Evolutionary conservation across 345 rosid species (phyloP).

Genomic region (Citropsis articulata): DNA sequence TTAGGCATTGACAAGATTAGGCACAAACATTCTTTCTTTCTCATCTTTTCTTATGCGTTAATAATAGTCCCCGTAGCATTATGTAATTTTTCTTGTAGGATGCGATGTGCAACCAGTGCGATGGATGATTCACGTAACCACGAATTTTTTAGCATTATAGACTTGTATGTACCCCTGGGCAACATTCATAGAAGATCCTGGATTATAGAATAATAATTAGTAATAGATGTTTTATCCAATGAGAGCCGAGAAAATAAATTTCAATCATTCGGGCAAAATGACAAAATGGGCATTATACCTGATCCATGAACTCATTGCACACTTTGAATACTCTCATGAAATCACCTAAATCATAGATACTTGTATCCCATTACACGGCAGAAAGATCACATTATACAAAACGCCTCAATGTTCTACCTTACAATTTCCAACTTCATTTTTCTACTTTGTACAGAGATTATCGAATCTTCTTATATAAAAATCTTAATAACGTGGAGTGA

Average conservation of each 20-base stretch:
- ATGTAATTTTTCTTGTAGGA: too few relatives aligned
- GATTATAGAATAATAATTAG: neutral
- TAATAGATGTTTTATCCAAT: neutral
- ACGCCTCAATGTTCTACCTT: slow-evolving; percentile 19
- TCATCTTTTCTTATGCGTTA: neutral
- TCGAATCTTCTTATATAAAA: slow-evolving; percentile 15
- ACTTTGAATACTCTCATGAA: neutral
- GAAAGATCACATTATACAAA: slow-evolving; percentile 11
- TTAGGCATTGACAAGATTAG: neutral
- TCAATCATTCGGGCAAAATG: neutral
- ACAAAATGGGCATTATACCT: neutral
- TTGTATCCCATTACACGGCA: neutral
- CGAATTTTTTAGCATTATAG: neutral
- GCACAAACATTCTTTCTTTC: neutral
- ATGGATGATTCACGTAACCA: neutral
- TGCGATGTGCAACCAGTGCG: too few relatives aligned
- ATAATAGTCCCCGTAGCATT: too few relatives aligned
- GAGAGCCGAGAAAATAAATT: neutral
- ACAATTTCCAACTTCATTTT: slow-evolving; percentile 12
- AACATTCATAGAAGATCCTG: neutral
- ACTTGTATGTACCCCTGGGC: neutral
- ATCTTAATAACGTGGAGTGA: slow-evolving; percentile 3
- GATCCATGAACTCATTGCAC: slow-evolving; percentile 19
- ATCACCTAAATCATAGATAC: slow-evolving; percentile 17
- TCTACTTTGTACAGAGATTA: slow-evolving; percentile 34